Evolutionary conservation across 371 early-diverging fungal species (phyloP).

Genomic region (Haplosporangium sp.): DNA sequence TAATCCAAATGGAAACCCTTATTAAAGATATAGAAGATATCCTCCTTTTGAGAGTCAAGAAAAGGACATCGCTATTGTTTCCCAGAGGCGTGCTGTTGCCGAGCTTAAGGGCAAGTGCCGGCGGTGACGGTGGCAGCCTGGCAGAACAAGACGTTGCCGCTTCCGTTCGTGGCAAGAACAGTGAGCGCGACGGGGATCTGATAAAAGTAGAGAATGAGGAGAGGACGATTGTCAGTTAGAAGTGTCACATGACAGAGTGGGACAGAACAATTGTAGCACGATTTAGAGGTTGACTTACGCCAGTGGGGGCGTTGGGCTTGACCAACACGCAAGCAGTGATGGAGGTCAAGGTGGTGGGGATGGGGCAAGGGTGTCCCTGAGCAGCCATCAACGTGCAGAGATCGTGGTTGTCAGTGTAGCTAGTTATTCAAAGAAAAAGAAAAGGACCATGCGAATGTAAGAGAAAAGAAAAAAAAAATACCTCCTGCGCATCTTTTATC

Average conservation of each 20-base stretch:
- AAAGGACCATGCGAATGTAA: too few species aligned
- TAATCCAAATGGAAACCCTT: too few species aligned
- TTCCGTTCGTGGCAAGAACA: conserved; percentile 37
- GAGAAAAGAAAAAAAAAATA: too few species aligned
- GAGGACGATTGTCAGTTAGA: not conserved
- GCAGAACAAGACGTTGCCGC: conserved; percentile 35
- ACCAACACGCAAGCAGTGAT: conserved; percentile 34
- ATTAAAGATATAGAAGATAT: too few species aligned
- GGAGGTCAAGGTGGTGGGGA: conserved; percentile 29
- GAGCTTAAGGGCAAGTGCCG: not conserved
- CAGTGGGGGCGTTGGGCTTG: conserved; percentile 29
- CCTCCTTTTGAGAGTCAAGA: too few species aligned
- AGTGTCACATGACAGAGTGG: too few species aligned
- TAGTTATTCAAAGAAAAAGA: too few species aligned
- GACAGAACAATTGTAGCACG: not conserved
- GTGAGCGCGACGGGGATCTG: conserved; percentile 25
- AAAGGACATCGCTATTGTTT: too few species aligned
- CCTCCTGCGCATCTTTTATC: too few species aligned
- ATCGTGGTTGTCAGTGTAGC: conserved; percentile 32
- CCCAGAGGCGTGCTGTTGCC: too few species aligned
- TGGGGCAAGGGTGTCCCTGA: conserved; percentile 25
- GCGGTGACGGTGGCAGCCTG: conserved; percentile 44
- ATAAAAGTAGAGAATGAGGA: not conserved
- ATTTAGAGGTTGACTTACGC: conserved; percentile 10
- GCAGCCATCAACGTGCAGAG: conserved; percentile 15